Conservation (phyloP, 495 filamentous ascomycete species). For the Annulohypoxylon bovei region DNA sequence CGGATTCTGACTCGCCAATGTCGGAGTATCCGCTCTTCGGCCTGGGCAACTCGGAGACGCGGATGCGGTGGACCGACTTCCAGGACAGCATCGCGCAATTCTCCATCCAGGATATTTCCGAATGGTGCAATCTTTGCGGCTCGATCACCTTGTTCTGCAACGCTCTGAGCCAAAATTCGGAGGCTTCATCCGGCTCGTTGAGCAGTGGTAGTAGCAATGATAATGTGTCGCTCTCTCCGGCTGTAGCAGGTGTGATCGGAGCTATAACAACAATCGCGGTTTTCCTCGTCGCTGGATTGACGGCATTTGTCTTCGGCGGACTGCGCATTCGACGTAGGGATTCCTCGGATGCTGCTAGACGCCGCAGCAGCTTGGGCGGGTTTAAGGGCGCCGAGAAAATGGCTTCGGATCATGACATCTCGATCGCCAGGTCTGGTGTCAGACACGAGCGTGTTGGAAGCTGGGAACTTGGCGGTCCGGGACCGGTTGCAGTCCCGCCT, state of each 20-base stretch:
- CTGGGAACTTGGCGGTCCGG: conserved; percentile 49
- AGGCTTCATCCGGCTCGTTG: background rate
- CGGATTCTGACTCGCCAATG: conserved; percentile 33
- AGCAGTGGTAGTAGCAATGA: background rate
- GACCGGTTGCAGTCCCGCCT: background rate
- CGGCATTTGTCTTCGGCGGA: conserved; percentile 44
- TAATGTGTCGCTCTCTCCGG: conserved; percentile 35
- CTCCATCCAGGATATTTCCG: conserved; percentile 28
- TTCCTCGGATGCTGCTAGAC: conserved; percentile 3
- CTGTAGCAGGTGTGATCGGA: conserved; percentile 52
- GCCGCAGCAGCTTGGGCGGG: conserved; percentile 44
- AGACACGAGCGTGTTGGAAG: conserved; percentile 53
- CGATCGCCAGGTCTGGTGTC: conserved; percentile 43
- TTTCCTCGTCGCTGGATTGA: conserved; percentile 27
- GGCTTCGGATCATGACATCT: conserved; percentile 50
- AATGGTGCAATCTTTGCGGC: conserved; percentile 50
- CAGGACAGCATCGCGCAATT: conserved; percentile 36
- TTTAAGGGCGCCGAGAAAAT: conserved; percentile 54
- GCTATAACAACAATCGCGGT: conserved; percentile 46
- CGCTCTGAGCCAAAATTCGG: conserved; percentile 13
- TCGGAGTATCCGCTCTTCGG: conserved; percentile 48
- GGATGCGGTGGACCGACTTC: conserved; percentile 46
- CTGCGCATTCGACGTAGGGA: conserved; percentile 40
- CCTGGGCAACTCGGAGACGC: conserved; percentile 35
- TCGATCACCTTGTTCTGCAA: conserved; percentile 46